Base-by-base conservation (phyloP, 2,329 filamentous ascomycete genomes). In the Apiospora phragmitis region DNA sequence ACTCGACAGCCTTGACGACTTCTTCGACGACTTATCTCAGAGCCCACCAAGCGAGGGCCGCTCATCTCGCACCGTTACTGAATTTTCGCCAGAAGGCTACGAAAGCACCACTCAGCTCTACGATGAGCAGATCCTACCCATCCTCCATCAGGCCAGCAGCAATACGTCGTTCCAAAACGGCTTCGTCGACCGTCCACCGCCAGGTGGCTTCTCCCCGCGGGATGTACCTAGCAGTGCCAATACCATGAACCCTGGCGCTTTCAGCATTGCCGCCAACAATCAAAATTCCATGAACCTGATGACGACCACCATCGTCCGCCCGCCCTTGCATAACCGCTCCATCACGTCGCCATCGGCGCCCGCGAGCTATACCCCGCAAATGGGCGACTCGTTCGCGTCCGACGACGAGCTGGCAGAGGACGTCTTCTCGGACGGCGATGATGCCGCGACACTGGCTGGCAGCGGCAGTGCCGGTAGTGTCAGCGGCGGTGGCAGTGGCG, bases 111-210 rank as follows among this genome's bases (percentile, higher is more conserved):
- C 95, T 29, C 91, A 94, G 78, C 83, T 98, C 0, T 98, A 98
- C 80, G 95, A 98, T 76, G 94, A 97, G 80, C 94, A 97, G 78
- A 97, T 96, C 8, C 86, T 96, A 14, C 95, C 95, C 0, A 97
- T 98, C 68, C 83, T 98, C 7, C 93, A 96, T 76, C 93, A 96
- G 77, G 96, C 94, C 78, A 93, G 88, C 14, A 95, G 91, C 73
- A 91, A 92, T 47, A 93, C 90, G 68, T 93, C 92, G 0, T 96
- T 98, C 80, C 94, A 97, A 75, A 97, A 95, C 76, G 94, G 94
- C 5, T 95, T 98, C 76, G 89, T 91, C 1, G 95, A 98, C 77
- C 86, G 92, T 32, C 87, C 90, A 1, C 26, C 68, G 9, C 59
- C 69, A 14, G 69, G 42, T 6, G 69, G 67, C 14, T 87, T 89